These are phyloP conservation scores for Russula olivacea DNA, from an alignment of 768 basidiomycete species.

Conservation along the genomic window DNA sequence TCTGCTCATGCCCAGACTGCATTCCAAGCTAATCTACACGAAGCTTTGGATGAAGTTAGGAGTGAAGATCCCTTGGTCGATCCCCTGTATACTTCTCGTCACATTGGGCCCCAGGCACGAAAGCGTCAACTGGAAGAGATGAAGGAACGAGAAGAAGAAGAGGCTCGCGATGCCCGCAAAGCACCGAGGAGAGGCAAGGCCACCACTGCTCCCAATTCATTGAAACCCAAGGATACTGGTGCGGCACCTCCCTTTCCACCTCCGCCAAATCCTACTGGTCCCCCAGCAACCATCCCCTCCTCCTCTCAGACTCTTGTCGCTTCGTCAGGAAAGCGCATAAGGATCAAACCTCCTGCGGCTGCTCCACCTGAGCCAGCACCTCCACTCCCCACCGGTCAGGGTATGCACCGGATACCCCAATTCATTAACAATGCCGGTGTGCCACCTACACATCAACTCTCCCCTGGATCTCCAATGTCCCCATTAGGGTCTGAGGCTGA, in stretches of 20 bases:
- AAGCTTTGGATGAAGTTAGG: constrained; percentile 42
- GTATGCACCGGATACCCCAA: constrained; percentile 17
- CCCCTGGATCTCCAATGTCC: constrained; percentile 25
- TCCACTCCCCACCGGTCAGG: constrained; percentile 25
- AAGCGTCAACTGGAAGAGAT: constrained; percentile 42
- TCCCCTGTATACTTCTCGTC: constrained; percentile 42
- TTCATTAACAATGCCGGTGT: constrained; percentile 23
- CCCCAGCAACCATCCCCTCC: constrained; percentile 22
- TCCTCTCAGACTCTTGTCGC: constrained; percentile 38
- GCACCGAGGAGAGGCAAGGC: constrained; percentile 33
- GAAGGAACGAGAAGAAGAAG: constrained; percentile 40
- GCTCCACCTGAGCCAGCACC: constrained; percentile 24
- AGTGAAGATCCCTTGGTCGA: constrained; percentile 42
- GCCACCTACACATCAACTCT: constrained; percentile 16
- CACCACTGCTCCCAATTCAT: constrained; percentile 17
- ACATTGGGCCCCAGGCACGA: constrained; percentile 41
- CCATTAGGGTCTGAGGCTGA: constrained; percentile 25
- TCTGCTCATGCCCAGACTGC: constrained; percentile 39
- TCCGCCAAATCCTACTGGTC: constrained; percentile 22
- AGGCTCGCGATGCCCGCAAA: constrained; percentile 39
- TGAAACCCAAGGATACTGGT: constrained; percentile 39
- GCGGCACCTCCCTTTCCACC: constrained; percentile 29
- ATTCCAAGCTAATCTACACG: constrained; percentile 45
- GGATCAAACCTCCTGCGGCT: constrained; percentile 43
- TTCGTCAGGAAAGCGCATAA: constrained; percentile 43